Evolutionary conservation across 257 asterid genomes (phyloP).

Genomic region (Jacaranda copaia): DNA sequence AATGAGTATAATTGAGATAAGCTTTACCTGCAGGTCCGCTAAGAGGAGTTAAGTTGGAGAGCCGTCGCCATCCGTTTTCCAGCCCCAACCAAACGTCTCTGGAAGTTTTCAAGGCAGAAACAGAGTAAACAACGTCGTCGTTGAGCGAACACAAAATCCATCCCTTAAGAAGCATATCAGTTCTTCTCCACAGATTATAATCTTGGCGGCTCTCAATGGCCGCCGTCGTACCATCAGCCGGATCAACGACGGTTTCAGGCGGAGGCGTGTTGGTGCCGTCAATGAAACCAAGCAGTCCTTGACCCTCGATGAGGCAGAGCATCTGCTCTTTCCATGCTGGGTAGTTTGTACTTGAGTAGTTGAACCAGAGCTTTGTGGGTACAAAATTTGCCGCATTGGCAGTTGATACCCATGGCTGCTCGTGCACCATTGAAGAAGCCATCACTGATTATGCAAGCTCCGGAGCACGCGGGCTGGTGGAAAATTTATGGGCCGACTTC

Average conservation of each 20-base stretch:
- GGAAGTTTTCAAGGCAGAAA: constrained; percentile 8
- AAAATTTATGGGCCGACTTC: too few relatives aligned
- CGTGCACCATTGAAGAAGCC: background rate
- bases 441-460: too few relatives aligned
- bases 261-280: constrained; percentile 8
- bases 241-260: background rate
- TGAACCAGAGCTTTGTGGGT: constrained; percentile 22
- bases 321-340: constrained; percentile 25
- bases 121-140: background rate
- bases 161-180: too few relatives aligned
- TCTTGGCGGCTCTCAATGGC: too few relatives aligned
- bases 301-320: constrained; percentile 22
- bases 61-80: background rate
- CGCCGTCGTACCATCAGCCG: too few relatives aligned
- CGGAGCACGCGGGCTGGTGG: too few relatives aligned
- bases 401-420: background rate
- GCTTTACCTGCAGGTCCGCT: too few relatives aligned
- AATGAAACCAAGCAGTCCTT: background rate
- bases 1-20: too few relatives aligned
- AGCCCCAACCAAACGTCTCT: constrained; percentile 32
- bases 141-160: constrained; percentile 10
- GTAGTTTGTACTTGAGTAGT: constrained; percentile 9
- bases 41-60: background rate
- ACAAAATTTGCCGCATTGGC: constrained; percentile 11
- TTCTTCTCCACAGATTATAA: too few relatives aligned